Conservation (phyloP, 768 basidiomycete genomes). For the Suillus subluteus region DNA sequence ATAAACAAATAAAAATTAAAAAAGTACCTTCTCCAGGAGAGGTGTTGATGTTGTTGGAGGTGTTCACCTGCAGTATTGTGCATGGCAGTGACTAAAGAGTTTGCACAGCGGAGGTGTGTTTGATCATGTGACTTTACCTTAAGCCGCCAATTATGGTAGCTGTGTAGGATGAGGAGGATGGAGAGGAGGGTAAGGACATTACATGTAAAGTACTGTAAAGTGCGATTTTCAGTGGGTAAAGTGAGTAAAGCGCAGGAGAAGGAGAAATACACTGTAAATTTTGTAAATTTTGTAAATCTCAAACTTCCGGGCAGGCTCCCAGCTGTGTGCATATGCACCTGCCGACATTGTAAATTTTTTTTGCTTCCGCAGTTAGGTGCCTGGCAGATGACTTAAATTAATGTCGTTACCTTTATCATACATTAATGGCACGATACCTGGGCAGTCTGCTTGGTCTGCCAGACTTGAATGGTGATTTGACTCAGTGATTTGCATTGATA, state of each 20-base stretch:
- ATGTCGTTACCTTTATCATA: too few relatives aligned
- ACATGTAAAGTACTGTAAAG: conserved; percentile 2
- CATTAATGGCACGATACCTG: too few relatives aligned
- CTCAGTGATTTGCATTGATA: too few relatives aligned
- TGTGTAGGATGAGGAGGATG: background rate
- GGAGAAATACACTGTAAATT: conserved; percentile 5
- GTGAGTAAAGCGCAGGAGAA: background rate
- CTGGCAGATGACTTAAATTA: too few relatives aligned
- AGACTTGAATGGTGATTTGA: too few relatives aligned
- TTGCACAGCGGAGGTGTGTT: background rate
- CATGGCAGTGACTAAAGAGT: background rate
- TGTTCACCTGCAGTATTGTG: background rate
- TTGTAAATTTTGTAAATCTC: background rate
- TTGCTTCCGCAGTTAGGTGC: too few relatives aligned
- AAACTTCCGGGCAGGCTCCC: background rate
- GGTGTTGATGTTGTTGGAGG: background rate
- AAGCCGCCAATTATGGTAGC: background rate
- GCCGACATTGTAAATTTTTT: too few relatives aligned
- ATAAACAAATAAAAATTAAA: background rate
- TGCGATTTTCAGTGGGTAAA: background rate
- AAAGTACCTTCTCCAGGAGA: background rate
- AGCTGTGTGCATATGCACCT: too few relatives aligned
- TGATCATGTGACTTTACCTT: background rate
- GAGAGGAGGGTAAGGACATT: background rate
- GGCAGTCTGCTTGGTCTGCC: too few relatives aligned